These are phyloP conservation scores for Claviceps purpurea DNA, from an alignment of 2,329 filamentous ascomycete genomes.

Conservation along the genomic window DNA sequence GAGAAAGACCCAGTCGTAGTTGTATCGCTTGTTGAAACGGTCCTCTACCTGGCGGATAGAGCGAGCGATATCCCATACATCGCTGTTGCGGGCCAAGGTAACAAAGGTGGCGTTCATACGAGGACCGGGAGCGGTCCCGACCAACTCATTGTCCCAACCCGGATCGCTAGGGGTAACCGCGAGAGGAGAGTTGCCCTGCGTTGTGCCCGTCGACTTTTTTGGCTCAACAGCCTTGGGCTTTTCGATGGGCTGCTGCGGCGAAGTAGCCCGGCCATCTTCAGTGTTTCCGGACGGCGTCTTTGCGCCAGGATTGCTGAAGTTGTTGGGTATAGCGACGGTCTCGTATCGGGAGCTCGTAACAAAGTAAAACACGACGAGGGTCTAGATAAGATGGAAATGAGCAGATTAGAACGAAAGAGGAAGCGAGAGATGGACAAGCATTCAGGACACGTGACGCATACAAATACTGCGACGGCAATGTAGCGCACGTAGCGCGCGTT, in stretches of 20 bases:
- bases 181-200: constrained; percentile 27
- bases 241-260: constrained; percentile 7
- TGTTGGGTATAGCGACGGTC: constrained; percentile 18
- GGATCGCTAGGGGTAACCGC: constrained; percentile 37
- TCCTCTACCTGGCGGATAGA: constrained; percentile 96
- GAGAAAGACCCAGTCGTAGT: constrained; percentile 98
- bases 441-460: constrained; percentile 31
- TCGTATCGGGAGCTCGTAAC: constrained; percentile 48
- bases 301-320: background rate
- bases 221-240: constrained; percentile 11
- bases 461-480: constrained; percentile 72
- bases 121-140: constrained; percentile 45
- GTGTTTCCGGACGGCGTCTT: background rate
- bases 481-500: constrained; percentile 63
- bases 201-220: constrained; percentile 11
- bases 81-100: constrained; percentile 81
- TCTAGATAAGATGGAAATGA: constrained; percentile 21
- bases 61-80: constrained; percentile 92
- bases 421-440: background rate
- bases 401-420: background rate
- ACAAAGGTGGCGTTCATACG: constrained; percentile 97
- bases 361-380: constrained; percentile 67
- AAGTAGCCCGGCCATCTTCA: background rate
- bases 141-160: constrained; percentile 38
- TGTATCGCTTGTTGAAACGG: constrained; percentile 90